Evolutionary conservation across 2,329 filamentous ascomycete species (phyloP).

Genomic region (Trichoderma asperellum): DNA sequence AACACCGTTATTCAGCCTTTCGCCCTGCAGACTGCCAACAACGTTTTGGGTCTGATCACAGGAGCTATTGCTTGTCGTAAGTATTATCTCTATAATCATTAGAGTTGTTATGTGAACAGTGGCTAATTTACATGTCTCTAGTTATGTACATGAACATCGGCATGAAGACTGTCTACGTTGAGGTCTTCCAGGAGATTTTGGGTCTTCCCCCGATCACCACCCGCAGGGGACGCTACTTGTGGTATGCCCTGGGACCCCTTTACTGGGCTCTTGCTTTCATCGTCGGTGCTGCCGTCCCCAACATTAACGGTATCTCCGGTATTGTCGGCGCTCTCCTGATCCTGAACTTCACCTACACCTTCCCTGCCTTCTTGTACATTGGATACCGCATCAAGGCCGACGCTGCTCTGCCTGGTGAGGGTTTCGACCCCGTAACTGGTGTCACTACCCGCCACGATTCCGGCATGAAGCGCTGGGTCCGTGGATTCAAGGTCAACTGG

Average conservation of each 20-base stretch:
- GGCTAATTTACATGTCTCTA: neutral
- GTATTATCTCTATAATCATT: neutral
- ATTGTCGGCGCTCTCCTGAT: conserved; percentile 23
- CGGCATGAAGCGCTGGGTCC: conserved; percentile 9
- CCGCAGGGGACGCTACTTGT: conserved; percentile 19
- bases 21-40: conserved; percentile 14
- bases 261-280: conserved; percentile 26
- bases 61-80: conserved; percentile 26
- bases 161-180: conserved; percentile 26
- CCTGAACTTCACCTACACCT: conserved; percentile 27
- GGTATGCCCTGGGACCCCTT: conserved; percentile 22
- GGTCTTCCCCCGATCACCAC: conserved; percentile 18
- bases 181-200: conserved; percentile 22
- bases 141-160: conserved; percentile 27
- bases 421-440: conserved; percentile 15
- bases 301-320: conserved; percentile 24
- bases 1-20: conserved; percentile 19
- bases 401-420: conserved; percentile 19
- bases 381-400: conserved; percentile 13
- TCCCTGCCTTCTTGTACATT: conserved; percentile 24
- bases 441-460: conserved; percentile 18
- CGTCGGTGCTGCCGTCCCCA: conserved; percentile 20
- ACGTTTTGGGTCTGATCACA: conserved; percentile 17
- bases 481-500: conserved; percentile 25
- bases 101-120: neutral